Percentiles rank a stretch among this genome's conserved stretches.
Conservation (phyloP, 164 flowering plant genomes). For the Dillenia turbinata region DNA sequence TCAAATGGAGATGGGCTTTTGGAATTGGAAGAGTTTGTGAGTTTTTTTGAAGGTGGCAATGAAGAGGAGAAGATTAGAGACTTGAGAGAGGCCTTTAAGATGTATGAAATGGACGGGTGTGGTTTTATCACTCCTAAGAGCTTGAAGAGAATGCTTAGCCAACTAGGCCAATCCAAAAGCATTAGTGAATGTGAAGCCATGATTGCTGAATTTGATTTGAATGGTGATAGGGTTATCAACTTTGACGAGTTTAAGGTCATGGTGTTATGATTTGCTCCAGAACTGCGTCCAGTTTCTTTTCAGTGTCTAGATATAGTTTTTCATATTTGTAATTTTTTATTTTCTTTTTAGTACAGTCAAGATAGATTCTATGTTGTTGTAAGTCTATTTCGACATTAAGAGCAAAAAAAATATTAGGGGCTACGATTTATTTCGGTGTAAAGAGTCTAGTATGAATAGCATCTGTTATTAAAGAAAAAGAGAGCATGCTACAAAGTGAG, state of each 20-base stretch:
- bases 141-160: conserved; percentile 34
- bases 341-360: too few species aligned
- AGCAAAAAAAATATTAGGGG: too few species aligned
- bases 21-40: conserved; percentile 32
- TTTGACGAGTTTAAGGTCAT: conserved; percentile 52
- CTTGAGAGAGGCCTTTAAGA: conserved; percentile 36
- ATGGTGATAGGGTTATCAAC: conserved; percentile 52
- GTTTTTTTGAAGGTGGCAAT: conserved; percentile 23
- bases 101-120: conserved; percentile 37
- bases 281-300: too few species aligned
- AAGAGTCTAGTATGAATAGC: too few species aligned
- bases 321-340: not conserved
- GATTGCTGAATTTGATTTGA: conserved; percentile 42
- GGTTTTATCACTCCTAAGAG: conserved; percentile 42
- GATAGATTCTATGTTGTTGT: too few species aligned
- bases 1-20: conserved; percentile 34
- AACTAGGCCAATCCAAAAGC: conserved; percentile 25
- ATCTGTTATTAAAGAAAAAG: too few species aligned
- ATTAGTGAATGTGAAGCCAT: conserved; percentile 30
- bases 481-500: too few species aligned
- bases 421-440: too few species aligned
- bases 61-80: conserved; percentile 36
- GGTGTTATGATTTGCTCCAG: conserved; percentile 22
- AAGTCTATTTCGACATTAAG: too few species aligned
- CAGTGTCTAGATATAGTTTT: not conserved